These are phyloP conservation scores for Moesziomyces antarcticus DNA, from an alignment of 1,284 basidiomycete species.

Conservation along the genomic window DNA sequence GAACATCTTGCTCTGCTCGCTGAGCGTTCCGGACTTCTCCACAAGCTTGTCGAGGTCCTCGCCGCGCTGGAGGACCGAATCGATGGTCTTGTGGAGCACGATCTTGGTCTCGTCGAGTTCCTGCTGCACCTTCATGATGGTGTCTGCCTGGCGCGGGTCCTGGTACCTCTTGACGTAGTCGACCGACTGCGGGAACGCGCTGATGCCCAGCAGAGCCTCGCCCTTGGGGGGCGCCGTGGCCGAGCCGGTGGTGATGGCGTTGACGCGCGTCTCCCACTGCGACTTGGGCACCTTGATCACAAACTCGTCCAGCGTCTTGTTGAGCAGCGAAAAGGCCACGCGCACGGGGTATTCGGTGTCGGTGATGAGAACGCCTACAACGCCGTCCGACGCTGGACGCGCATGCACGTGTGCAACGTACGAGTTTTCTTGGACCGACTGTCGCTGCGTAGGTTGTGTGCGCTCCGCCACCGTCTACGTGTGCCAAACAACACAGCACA, in stretches of 20 bases:
- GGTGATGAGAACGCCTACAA: conserved; percentile 86
- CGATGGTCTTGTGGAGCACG: conserved; percentile 95
- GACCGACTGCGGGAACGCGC: conserved; percentile 73
- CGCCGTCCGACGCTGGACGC: conserved; percentile 65
- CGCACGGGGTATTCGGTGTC: conserved; percentile 97
- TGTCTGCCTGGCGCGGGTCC: conserved; percentile 96
- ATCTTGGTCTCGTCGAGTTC: conserved; percentile 99
- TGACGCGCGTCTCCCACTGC: conserved; percentile 70
- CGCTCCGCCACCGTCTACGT: conserved; percentile 84
- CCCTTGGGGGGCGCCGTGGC: conserved; percentile 60
- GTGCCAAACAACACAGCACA: not conserved
- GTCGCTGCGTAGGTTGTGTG: conserved; percentile 76
- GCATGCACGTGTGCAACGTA: conserved; percentile 92
- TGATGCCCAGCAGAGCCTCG: conserved; percentile 56
- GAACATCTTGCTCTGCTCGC: conserved; percentile 87
- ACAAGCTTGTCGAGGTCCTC: conserved; percentile 98
- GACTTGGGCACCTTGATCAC: conserved; percentile 79
- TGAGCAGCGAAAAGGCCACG: conserved; percentile 92
- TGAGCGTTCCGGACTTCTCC: conserved; percentile 90
- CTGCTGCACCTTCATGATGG: conserved; percentile 98
- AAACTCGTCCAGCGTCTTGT: conserved; percentile 95
- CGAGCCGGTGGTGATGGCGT: conserved; percentile 58
- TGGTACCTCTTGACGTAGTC: conserved; percentile 93
- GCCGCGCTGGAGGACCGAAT: conserved; percentile 93
- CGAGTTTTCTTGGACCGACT: conserved; percentile 93